Base-by-base conservation (phyloP, 2,329 filamentous ascomycete genomes). In the Neonectria neomacrospora region DNA sequence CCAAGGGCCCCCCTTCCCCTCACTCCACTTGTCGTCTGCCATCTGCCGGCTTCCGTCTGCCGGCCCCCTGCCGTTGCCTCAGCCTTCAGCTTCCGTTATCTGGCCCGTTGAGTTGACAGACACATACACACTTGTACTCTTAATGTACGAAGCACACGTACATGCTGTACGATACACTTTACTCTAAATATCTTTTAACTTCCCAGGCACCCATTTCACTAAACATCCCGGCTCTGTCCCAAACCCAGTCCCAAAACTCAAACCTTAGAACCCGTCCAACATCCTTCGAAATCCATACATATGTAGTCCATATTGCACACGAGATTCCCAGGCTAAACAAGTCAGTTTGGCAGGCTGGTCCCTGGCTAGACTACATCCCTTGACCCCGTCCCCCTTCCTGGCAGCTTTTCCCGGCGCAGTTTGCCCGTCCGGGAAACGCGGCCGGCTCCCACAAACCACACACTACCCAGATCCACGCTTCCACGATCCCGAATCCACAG, bases 351-450 rank as follows among this genome's bases (percentile, higher is more conserved):
- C 47, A 41, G 53, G 58, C 52, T 34, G 30, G 37, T 51, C 58
- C 58, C 52, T 61, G 58, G n/a, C 52, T 22, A 22, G 58, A 22
- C 52, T 22, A 22, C 12, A 39, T 47, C 47, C 58, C 53, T 47
- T 55, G 58, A 20, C 45, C 47, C 42, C 12, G 53, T 56, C 39
- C 44, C 52, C 52, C 48, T 42, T 18, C 28, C 45, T 61, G 39
- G 54, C n/a, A 32, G n/a, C 16, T 28, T 32, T 57, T 18, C 37
- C 22, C 54, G 47, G 59, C 56, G 45, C 39, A 56, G 18, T 30
- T 62, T 57, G 14, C 60, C 60, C 48, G 34, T 54, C 44, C 47
- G 20, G 53, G 59, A 57, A 62, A 39, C 59, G 52, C 34, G 48
- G 23, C 30, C 59, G 53, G 59, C 41, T 62, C 52, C 30, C 53